Evolutionary conservation across 345 rosid species (phyloP).

Genomic region (Leavenworthia alabamica): DNA sequence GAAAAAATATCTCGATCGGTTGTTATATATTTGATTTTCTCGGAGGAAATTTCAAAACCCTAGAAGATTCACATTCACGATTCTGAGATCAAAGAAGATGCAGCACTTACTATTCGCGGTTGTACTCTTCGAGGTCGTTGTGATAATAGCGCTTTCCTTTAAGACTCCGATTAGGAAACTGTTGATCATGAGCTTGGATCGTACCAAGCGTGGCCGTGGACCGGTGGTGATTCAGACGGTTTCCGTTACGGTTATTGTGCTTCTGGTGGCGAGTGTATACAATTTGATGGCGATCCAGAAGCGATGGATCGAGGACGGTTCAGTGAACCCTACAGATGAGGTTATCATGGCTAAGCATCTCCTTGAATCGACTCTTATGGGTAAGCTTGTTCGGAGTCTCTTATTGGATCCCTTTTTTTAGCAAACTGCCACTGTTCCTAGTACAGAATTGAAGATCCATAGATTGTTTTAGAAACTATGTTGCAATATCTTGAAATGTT

Average conservation of each 20-base stretch:
- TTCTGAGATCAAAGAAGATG: conserved; percentile 36
- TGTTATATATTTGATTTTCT: neutral
- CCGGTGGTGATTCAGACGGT: conserved; percentile 82
- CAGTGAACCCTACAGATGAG: conserved; percentile 74
- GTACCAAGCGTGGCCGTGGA: conserved; percentile 82
- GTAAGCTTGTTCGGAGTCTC: conserved; percentile 31
- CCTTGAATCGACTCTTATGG: conserved; percentile 89
- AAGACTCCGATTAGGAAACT: conserved; percentile 83
- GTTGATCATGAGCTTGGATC: conserved; percentile 56
- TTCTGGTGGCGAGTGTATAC: conserved; percentile 55
- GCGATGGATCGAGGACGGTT: conserved; percentile 53
- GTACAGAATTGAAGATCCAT: conserved; percentile 17
- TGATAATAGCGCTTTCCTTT: conserved; percentile 56
- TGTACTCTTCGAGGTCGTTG: conserved; percentile 47
- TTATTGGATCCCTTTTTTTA: conserved; percentile 9
- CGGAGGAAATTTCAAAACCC: neutral
- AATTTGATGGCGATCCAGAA: conserved; percentile 59
- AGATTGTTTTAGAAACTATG: conserved; percentile 11
- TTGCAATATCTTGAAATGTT: conserved; percentile 3
- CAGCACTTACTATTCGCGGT: conserved; percentile 58
- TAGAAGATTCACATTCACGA: neutral
- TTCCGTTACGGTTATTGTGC: conserved; percentile 47
- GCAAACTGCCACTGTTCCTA: neutral
- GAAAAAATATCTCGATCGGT: conserved; percentile 5
- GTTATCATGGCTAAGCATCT: conserved; percentile 67